Evolutionary conservation across 768 basidiomycete genomes (phyloP).

Genomic region (Pleurotus tuber-regium): DNA sequence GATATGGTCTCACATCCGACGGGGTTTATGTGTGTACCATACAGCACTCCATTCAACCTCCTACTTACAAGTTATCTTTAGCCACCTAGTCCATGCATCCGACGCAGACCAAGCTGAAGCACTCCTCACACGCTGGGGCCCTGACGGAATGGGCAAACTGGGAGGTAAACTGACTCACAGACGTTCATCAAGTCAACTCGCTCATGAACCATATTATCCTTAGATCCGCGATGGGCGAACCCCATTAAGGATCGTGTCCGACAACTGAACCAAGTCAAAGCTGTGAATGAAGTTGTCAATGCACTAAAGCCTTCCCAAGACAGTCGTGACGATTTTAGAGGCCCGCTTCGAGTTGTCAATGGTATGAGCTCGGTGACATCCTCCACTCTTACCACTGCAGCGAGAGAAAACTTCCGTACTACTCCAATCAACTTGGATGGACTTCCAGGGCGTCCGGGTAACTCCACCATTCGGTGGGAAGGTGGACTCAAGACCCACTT

Average conservation of each 20-base stretch:
- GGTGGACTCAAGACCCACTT: constrained; percentile 61
- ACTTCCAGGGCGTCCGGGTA: constrained; percentile 54
- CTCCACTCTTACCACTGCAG: constrained; percentile 73
- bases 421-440: constrained; percentile 43
- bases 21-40: constrained; percentile 72
- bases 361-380: constrained; percentile 69
- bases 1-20: constrained; percentile 87
- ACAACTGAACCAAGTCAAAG: constrained; percentile 63
- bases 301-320: constrained; percentile 59
- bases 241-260: constrained; percentile 82
- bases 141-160: constrained; percentile 85
- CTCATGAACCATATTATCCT: constrained; percentile 21
- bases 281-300: constrained; percentile 75
- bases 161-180: constrained; percentile 55
- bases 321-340: constrained; percentile 39
- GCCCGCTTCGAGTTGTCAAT: constrained; percentile 76
- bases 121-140: constrained; percentile 83
- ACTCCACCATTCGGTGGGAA: constrained; percentile 60
- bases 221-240: constrained; percentile 86
- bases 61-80: constrained; percentile 30
- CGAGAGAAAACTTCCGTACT: constrained; percentile 62
- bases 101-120: constrained; percentile 88
- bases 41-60: constrained; percentile 4
- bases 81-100: constrained; percentile 88
- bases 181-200: constrained; percentile 19